Evolutionary conservation across 2,329 filamentous ascomycete genomes (phyloP).

Genomic region (Teratosphaeriaceae sp.): DNA sequence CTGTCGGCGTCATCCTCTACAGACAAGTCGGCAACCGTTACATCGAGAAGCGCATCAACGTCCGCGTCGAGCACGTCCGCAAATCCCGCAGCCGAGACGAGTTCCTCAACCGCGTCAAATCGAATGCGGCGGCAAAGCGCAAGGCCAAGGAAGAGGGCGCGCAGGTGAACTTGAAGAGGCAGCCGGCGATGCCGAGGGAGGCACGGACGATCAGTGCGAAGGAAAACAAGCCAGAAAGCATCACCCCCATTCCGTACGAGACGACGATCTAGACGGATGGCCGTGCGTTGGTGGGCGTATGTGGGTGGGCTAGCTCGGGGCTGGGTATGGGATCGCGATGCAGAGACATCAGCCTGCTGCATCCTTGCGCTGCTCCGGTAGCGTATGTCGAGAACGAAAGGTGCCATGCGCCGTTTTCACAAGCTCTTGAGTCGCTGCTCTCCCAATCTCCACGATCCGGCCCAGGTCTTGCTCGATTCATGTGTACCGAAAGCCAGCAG

Average conservation of each 20-base stretch:
- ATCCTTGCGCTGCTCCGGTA: background rate
- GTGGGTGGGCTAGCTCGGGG: constrained; percentile 11
- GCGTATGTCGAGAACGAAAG: background rate
- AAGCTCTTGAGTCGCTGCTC: no score
- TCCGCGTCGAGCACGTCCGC: constrained; percentile 94
- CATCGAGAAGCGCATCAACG: constrained; percentile 99
- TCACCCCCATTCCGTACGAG: constrained; percentile 91
- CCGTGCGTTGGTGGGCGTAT: constrained; percentile 13
- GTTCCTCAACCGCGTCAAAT: constrained; percentile 94
- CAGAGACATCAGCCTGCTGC: background rate
- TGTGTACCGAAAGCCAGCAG: no score
- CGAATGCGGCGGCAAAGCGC: constrained; percentile 86
- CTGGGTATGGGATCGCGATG: background rate
- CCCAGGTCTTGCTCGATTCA: no score
- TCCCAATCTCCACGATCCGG: no score
- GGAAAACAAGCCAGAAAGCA: constrained; percentile 84
- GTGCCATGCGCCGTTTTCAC: no score
- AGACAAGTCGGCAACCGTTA: constrained; percentile 99
- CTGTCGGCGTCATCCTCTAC: constrained; percentile 98
- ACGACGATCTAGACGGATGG: constrained; percentile 75
- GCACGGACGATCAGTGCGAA: constrained; percentile 71
- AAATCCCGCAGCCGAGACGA: constrained; percentile 94
- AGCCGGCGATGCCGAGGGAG: constrained; percentile 71
- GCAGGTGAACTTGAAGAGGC: constrained; percentile 88
- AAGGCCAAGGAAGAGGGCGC: constrained; percentile 86